Evolutionary conservation across 2,329 filamentous ascomycete genomes (phyloP).

Genomic region (Teratosphaeria destructans): DNA sequence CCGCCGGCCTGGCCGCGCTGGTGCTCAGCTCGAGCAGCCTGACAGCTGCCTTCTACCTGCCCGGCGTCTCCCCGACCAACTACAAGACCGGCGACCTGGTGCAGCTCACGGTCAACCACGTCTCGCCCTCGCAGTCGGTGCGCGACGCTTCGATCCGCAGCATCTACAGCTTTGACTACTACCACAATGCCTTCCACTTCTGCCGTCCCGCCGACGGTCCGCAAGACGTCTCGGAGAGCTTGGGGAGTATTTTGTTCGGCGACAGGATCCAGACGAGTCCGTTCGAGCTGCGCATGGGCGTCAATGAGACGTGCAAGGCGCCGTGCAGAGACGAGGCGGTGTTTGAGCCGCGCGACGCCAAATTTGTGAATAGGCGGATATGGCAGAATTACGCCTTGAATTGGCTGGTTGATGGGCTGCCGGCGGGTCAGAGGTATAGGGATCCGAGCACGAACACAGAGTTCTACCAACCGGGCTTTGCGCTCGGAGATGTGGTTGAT

Average conservation of each 20-base stretch:
- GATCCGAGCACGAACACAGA: constrained; percentile 66
- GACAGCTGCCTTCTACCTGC: constrained; percentile 60
- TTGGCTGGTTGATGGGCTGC: constrained; percentile 90
- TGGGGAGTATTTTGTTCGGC: constrained; percentile 94
- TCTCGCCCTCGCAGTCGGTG: constrained; percentile 71
- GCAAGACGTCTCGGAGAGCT: constrained; percentile 70
- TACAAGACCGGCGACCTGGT: constrained; percentile 74
- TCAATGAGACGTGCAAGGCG: constrained; percentile 77
- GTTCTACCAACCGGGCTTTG: constrained; percentile 88
- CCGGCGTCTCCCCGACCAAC: constrained; percentile 91
- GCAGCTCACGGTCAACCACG: constrained; percentile 82
- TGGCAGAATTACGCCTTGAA: constrained; percentile 82
- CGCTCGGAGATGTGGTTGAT: constrained; percentile 50
- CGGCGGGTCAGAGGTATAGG: constrained; percentile 71
- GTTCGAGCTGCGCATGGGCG: constrained; percentile 75
- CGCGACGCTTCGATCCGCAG: constrained; percentile 75
- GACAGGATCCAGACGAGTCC: constrained; percentile 96
- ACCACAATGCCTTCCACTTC: constrained; percentile 77
- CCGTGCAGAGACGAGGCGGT: constrained; percentile 57
- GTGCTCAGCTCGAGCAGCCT: constrained; percentile 1
- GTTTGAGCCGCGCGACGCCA: constrained; percentile 54
- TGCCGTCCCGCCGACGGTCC: constrained; percentile 70
- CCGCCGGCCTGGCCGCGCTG: constrained; percentile 1
- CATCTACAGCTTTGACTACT: constrained; percentile 95
- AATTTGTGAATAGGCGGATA: constrained; percentile 77